A percentile compares a stretch with the other conserved stretches of the same genome.
phyloP scores from a whole-genome alignment of 2,329 filamentous ascomycete species.

The Paracamarosporium sp. region DNA sequence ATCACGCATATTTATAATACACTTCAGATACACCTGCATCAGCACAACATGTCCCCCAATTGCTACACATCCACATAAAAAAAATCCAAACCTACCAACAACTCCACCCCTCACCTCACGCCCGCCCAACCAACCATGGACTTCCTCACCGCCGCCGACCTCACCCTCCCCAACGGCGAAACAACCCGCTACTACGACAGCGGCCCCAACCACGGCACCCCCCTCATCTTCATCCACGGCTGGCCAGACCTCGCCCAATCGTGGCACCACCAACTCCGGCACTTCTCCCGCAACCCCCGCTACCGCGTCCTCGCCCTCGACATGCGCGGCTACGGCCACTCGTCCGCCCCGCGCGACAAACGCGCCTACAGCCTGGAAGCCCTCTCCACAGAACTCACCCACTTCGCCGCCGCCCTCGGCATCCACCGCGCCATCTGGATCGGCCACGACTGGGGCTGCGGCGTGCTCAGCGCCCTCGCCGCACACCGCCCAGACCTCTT shows the following conservation, averaged over 20 bases:
- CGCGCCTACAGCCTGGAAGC: background rate
- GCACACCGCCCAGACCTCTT: background rate
- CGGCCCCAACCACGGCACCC: background rate
- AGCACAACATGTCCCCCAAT: too few species aligned
- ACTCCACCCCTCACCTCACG: background rate
- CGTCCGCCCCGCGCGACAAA: background rate
- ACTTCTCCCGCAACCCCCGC: background rate
- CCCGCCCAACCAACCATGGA: background rate
- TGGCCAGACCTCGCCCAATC: background rate
- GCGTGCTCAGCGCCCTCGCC: background rate
- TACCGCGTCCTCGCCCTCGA: background rate
- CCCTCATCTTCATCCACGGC: background rate
- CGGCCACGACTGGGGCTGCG: background rate
- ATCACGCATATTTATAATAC: too few species aligned
- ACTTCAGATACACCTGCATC: too few species aligned
- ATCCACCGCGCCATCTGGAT: background rate
- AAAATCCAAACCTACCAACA: too few species aligned
- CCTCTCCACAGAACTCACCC: background rate
- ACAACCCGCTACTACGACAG: background rate
- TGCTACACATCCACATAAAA: too few species aligned
- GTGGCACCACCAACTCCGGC: background rate
- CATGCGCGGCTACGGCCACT: background rate
- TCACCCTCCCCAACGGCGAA: background rate
- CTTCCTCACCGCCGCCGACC: background rate
- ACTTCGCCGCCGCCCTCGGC: background rate